Evolutionary conservation across 2,329 filamentous ascomycete species (phyloP).

Genomic region (Beauveria australis): DNA sequence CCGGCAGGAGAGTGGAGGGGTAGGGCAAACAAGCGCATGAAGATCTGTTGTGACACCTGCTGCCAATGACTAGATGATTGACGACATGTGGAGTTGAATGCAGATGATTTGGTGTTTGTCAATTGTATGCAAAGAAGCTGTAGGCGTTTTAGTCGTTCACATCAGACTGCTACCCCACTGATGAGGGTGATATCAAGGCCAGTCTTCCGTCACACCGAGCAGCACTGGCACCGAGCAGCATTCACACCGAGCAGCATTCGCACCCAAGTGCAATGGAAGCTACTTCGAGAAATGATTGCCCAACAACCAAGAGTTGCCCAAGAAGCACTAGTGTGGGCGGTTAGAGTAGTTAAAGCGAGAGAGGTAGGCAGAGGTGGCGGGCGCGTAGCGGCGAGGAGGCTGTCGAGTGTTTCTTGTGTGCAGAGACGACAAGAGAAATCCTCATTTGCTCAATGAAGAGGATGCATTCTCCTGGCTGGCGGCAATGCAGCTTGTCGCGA

Average conservation of each 20-base stretch:
- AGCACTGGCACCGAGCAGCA: too few relatives aligned
- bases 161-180: too few relatives aligned
- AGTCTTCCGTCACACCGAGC: too few relatives aligned
- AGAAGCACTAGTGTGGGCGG: slow-evolving; percentile 5
- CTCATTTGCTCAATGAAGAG: not conserved
- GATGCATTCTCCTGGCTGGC: not conserved
- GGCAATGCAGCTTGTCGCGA: not conserved
- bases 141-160: too few relatives aligned
- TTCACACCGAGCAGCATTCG: not conserved
- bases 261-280: not conserved
- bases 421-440: not conserved
- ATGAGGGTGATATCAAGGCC: too few relatives aligned
- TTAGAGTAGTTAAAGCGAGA: not conserved
- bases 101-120: too few relatives aligned
- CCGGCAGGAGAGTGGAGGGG: not conserved
- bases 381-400: not conserved
- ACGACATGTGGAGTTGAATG: too few relatives aligned
- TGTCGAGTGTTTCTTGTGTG: not conserved
- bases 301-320: not conserved
- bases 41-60: not conserved
- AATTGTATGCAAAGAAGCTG: too few relatives aligned
- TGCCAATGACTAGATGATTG: not conserved
- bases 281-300: not conserved
- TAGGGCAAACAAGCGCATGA: not conserved
- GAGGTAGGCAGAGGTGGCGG: not conserved